Base-by-base conservation (phyloP, 2,329 filamentous ascomycete species). In the Pseudocercospora pini-densiflorae region DNA sequence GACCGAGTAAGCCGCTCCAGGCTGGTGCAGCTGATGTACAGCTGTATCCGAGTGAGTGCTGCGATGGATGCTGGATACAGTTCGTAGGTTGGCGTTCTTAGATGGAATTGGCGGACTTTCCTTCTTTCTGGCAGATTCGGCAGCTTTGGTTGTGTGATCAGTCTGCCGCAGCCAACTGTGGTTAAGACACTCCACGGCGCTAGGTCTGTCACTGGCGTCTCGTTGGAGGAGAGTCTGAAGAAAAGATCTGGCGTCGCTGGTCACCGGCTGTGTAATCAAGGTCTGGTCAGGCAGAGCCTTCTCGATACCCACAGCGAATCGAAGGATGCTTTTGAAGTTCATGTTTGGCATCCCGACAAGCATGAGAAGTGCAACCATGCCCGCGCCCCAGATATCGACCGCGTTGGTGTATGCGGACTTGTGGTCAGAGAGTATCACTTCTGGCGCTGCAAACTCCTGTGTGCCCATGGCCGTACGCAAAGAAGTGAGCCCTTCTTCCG, bases 371-470 rank as follows among this genome's bases (percentile, higher is more conserved):
- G 51, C 24, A 29, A 54, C 24, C 21, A 54, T 54, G 21, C 51
- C 51, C 1, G 51, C 5, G 9, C 51, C 51, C 61, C 61, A 63
- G 24, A 63, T 63, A 33, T 63, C 53, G 10, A 63, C 61, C 0
- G 61, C 61, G 47, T 63, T 63, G 24, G 61, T 58, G 45, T 63
- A 63, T 27, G 51, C 24, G 9, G 51, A 29, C 24, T 45, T 59
- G 21, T 59, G 21, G 16, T 59, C 49, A 3, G 43, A 59, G 10
- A 21, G 16, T 2, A 45, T n/a, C 43, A 61, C 24, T 33, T 64
- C 57, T 1, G 57, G 62, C 10, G 57, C 62, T 47, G 49, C 49
- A n/a, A 60, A 64, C 3, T 36, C 19, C 10, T 29, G 23, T 8
- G 62, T 64, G 9, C 62, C 62, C 10, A 54, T 45, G 10, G 45